These are phyloP conservation scores for Lentinus tigrinus DNA, from an alignment of 768 basidiomycete genomes.

Conservation along the genomic window DNA sequence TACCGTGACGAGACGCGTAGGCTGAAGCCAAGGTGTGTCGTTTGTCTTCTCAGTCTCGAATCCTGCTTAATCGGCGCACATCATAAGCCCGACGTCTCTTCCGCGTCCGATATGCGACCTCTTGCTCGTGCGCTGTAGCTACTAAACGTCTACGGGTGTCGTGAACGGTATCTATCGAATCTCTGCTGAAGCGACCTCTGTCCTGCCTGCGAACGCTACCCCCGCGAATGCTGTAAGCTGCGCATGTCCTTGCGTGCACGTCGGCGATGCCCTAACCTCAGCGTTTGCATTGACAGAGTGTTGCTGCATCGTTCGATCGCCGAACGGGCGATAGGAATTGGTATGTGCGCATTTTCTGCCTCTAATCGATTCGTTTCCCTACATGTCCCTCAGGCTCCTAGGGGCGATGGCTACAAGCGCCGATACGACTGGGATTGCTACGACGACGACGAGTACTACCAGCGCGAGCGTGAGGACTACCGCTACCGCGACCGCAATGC, in stretches of 20 bases:
- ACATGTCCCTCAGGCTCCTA: neutral
- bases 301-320: slow-evolving; percentile 52
- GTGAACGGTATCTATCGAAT: slow-evolving; percentile 67
- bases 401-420: slow-evolving; percentile 42
- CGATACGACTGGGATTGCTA: slow-evolving; percentile 27
- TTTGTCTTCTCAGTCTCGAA: too few species aligned
- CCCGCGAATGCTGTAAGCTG: slow-evolving; percentile 54
- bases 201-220: slow-evolving; percentile 57
- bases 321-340: slow-evolving; percentile 16
- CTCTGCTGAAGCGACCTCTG: slow-evolving; percentile 65
- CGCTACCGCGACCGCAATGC: slow-evolving; percentile 15
- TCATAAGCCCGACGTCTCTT: too few species aligned
- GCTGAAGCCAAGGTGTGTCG: too few species aligned
- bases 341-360: slow-evolving; percentile 5
- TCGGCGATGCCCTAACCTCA: neutral
- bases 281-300: slow-evolving; percentile 42
- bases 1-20: too few species aligned
- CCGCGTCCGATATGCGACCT: too few species aligned
- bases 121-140: slow-evolving; percentile 46
- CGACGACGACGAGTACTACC: slow-evolving; percentile 22
- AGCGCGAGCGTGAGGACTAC: slow-evolving; percentile 20
- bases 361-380: neutral
- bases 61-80: too few species aligned
- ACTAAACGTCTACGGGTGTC: slow-evolving; percentile 67
- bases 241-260: neutral